Base-by-base conservation (phyloP, 176 grass and related monocot genomes). In the barley (Hordeum vulgare) region DNA sequence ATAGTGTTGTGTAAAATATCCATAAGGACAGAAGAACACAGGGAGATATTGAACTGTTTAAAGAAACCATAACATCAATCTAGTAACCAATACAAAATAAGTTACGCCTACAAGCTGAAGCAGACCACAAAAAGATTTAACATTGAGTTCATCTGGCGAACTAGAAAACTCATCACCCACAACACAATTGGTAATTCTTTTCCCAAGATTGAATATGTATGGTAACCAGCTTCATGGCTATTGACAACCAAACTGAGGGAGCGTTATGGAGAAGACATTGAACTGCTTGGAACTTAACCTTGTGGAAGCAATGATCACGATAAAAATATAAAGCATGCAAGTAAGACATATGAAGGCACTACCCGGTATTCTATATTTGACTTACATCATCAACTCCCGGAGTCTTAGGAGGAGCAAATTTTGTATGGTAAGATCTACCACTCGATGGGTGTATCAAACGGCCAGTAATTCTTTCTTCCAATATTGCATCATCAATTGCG, bases 391-490 rank as follows among this genome's bases (percentile, higher is more conserved):
- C 96, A 58, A 94, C 36, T 51, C 91, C 93, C 3, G 61, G 87
- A 77, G 85, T 81, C 87, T 98, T 98, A 39, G 96, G 96, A 90
- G 93, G 96, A 78, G 92, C 90, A 78, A 90, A 98, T 84, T 98
- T 98, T 18, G 89, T 86, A 85, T 98, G 96, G 78, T 98, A 98
- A 60, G 91, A 95, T 86, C 96, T 90, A 31, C 96, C 96, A 81
- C 93, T 98, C 13, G 93, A 20, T 47, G 80, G 76, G 77, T 98
- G 96, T 69, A 98, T 95, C 96, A 93, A 95, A 26, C 96, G 93
- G 23, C 96, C 91, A 78, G 93, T 98, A 70, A 98, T 98, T 78
- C 96, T 86, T 44, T 98, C 96, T 83, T 98, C 96, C 77, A 98
- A 79, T 80, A 98, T 89, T 47, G 56, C 80, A 92, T 98, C 96